Percentiles rank a stretch among this genome's conserved stretches.
phyloP scores from a whole-genome alignment of 2,329 filamentous ascomycete genomes.

The Colletotrichum eleusines region DNA sequence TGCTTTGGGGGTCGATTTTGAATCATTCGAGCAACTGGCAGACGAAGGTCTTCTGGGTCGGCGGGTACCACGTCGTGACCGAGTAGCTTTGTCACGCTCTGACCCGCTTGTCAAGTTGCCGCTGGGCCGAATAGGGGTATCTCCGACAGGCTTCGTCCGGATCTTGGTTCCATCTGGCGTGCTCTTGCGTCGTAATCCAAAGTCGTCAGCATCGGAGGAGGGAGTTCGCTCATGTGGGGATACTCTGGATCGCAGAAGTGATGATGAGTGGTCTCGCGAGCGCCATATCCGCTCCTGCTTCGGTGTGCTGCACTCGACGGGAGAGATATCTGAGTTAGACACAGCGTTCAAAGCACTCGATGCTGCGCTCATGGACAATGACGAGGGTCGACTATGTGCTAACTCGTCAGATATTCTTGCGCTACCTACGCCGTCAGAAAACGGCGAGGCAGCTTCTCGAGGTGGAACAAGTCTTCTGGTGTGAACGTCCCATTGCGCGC shows the following conservation, averaged over 20 bases:
- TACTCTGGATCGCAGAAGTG: constrained; percentile 5
- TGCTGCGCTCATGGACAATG: constrained; percentile 67
- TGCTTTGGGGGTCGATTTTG: neutral
- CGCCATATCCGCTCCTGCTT: constrained; percentile 14
- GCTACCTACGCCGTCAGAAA: constrained; percentile 46
- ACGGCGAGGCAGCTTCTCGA: constrained; percentile 50
- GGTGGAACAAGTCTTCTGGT: constrained; percentile 62
- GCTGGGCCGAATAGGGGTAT: neutral
- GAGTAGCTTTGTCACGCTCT: constrained; percentile 25
- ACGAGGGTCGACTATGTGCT: constrained; percentile 54
- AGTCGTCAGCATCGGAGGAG: constrained; percentile 23
- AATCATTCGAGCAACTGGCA: constrained; percentile 29
- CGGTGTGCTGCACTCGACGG: constrained; percentile 30
- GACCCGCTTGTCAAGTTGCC: constrained; percentile 17
- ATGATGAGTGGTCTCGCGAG: constrained; percentile 1
- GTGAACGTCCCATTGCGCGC: constrained; percentile 66
- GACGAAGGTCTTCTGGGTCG: constrained; percentile 11
- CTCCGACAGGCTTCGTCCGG: constrained; percentile 29
- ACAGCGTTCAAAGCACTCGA: constrained; percentile 63
- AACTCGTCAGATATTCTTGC: constrained; percentile 57
- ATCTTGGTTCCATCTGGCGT: constrained; percentile 25
- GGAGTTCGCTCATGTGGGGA: constrained; percentile 10
- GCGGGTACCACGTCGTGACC: constrained; percentile 2
- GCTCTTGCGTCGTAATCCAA: constrained; percentile 19
- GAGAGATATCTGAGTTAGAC: constrained; percentile 36